Evolutionary conservation across 805 yeast genomes (phyloP), one percentile per base, ranked within the genome.

Genomic region (Lipomyces lipofer): DNA sequence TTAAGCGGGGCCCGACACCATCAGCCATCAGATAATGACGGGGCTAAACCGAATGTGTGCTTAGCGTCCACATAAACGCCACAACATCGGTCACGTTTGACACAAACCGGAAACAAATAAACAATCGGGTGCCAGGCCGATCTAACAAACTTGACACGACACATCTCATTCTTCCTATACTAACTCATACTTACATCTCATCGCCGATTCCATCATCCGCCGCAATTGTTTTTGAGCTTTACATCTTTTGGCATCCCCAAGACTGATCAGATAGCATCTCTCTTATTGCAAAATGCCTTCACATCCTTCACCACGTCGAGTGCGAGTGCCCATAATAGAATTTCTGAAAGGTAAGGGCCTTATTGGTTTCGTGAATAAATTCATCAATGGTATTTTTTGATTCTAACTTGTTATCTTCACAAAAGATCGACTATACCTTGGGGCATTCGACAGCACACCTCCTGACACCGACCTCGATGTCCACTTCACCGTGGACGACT

Each of bases 401-500:
- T 29, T 17, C 24, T 54, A 43, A 47, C 51, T 51, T 17, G 38
- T 47, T 43, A 43, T 46, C 32, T 15, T 21, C 32, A 25, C 29
- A 32, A 25, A 38, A 58, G 74, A 71, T 57, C 83, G 95, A 53
- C 86, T 92, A 28, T 94, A 94, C 67, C 80, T 92, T 8, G 97
- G 96, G 4, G 95, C 96, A 3, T 91, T 82, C 68, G 96, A 90
- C 67, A 73, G 78, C 59, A 74, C 81, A 13, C 99, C 98, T 1
- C 76, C 74, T 50, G 92, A 89, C 68, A 85, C 92, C 1, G 80
- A 78, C 24, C 85, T 84, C 32, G 72, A 83, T 40, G 95, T 88
- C 1, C 86, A 85, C 70, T 91, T 94, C 73, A 89, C 98, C 0
- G 88, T 94, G 2, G 98, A 94, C 65, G 95, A 91, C 61, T 83